Evolutionary conservation across 2,329 filamentous ascomycete species (phyloP), one percentile per base, ranked within the genome.

Genomic region (Penicillium hordei): DNA sequence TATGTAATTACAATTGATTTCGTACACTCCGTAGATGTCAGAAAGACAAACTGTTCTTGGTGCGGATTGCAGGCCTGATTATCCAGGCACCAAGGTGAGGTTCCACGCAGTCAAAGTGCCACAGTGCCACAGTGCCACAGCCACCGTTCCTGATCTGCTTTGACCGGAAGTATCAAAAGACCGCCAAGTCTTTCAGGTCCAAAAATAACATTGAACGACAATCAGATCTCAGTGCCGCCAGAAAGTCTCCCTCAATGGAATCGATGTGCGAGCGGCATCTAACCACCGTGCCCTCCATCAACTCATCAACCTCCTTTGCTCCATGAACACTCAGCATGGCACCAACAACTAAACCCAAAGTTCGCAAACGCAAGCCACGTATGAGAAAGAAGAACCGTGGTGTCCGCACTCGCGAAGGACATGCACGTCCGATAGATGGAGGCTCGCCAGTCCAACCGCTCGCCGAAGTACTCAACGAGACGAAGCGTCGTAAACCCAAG

Each of bases 281-380:
- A 10, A 55, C 33, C 44, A 19, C 43, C 10, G 44, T 49, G 36
- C 42, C 36, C 49, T 49, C 29, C 29, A 15, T 43, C 38, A 23
- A 34, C 44, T 52, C 29, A 19, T 19, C 38, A 19, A n/a, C 33
- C 17, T 44, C 23, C 34, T 48, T 48, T 7, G 12, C 21, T 43
- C 23, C 23, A 46, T 43, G 15, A n/a, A 12, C 19, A 54, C 23
- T 25, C 39, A 44, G 31, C 13, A 68, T 68, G 66, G 52, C 60
- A 38, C 52, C 59, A 33, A 58, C 53, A 27, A 52, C 58, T 23
- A 58, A 54, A 48, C 48, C 39, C 52, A 48, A 59, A 34, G 52
- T 34, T 21, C 48, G 43, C 49, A 48, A 48, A 27, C 44, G 53
- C 40, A 60, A 57, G 23, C 58, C 48, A 46, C 29, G 40, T 6